Evolutionary conservation across 1,284 basidiomycete species (phyloP).

Genomic region (Agroathelia rolfsii): DNA sequence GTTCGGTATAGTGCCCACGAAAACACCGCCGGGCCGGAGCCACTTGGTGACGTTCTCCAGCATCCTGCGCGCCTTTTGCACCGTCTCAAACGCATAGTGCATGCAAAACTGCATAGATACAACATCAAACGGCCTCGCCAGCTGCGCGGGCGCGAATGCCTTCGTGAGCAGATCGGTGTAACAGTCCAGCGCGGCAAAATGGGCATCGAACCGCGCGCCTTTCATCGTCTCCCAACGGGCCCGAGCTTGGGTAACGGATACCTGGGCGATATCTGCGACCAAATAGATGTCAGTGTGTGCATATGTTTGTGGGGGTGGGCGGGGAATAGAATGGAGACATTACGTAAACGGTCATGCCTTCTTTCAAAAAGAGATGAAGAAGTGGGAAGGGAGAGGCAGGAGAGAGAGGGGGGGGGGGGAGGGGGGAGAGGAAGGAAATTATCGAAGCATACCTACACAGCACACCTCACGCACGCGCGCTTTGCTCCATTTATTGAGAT

Average conservation of each 20-base stretch:
- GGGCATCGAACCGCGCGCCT: constrained; percentile 55
- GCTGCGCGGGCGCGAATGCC: constrained; percentile 53
- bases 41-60: constrained; percentile 82
- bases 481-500: constrained; percentile 92
- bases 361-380: constrained; percentile 5
- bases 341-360: no score
- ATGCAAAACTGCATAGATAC: constrained; percentile 99
- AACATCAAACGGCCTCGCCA: constrained; percentile 72
- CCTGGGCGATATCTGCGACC: constrained; percentile 76
- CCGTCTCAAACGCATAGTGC: constrained; percentile 96
- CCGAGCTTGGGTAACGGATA: constrained; percentile 87
- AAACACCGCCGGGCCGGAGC: constrained; percentile 77
- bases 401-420: constrained; percentile 1
- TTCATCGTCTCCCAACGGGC: constrained; percentile 50
- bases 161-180: constrained; percentile 66
- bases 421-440: background rate
- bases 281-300: constrained; percentile 1
- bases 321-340: no score
- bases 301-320: no score
- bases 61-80: constrained; percentile 84
- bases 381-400: no score
- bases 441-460: constrained; percentile 76
- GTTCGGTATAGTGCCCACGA: constrained; percentile 93
- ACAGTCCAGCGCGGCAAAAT: constrained; percentile 86
- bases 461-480: constrained; percentile 76